A percentile compares a stretch with the other conserved stretches of the same genome.
These are phyloP conservation scores for Calamus simplicifolius DNA, from an alignment of 176 grass and related monocot genomes.

Conservation along the genomic window DNA sequence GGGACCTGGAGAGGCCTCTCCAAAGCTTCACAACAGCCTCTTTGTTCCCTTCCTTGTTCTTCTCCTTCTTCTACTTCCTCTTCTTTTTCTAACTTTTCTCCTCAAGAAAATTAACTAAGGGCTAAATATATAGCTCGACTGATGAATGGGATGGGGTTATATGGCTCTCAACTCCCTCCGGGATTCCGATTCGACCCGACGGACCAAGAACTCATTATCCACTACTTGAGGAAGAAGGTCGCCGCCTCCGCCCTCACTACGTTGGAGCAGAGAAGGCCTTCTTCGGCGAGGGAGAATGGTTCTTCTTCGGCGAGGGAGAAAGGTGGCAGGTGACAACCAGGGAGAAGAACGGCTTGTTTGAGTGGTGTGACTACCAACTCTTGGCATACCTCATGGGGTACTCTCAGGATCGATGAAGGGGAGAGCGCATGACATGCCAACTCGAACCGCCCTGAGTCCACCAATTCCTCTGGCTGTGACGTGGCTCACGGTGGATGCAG, in stretches of 20 bases:
- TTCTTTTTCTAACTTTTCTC: no score
- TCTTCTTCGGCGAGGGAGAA: conserved; percentile 44
- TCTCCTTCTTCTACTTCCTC: no score
- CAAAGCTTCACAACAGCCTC: no score
- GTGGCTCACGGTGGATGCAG: not conserved
- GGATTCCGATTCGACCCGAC: conserved; percentile 10
- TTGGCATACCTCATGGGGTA: no score
- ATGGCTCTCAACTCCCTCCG: conserved; percentile 13
- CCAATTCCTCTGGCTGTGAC: no score
- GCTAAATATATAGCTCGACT: not conserved
- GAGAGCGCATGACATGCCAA: not conserved
- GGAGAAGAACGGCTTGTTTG: no score
- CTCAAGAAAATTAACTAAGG: no score
- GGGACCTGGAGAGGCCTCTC: no score
- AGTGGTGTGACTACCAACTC: no score
- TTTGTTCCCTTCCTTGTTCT: no score
- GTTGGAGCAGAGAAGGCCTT: conserved; percentile 25
- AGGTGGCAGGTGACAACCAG: no score
- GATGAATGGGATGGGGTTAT: conserved; percentile 24
- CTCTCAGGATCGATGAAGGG: no score
- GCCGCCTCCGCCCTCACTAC: not conserved
- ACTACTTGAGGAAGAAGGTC: conserved; percentile 33
- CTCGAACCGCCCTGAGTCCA: not conserved
- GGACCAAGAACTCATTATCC: conserved; percentile 28
- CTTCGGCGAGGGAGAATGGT: conserved; percentile 31